Base-by-base conservation (phyloP, 148 eudicot genomes). In the Camellia granthamiana region DNA sequence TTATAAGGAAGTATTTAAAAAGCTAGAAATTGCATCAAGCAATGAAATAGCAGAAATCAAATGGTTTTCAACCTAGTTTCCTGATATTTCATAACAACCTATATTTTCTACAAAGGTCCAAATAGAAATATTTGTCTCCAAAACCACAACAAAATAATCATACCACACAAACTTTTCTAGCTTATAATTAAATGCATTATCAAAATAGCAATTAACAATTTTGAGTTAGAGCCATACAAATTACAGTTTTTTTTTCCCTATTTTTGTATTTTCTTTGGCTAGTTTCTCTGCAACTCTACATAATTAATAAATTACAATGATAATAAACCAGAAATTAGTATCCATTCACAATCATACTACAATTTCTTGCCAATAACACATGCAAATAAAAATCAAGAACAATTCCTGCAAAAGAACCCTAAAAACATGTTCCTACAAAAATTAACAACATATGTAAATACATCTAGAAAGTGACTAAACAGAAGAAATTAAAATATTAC, bases 401-500 rank as follows among this genome's bases (percentile, higher is more conserved):
- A 69, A 41, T 56, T 70, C 23, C 47, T 58, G 15, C 14, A 70
- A 15, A 6, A 79, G 38, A 30, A 1, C 46, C 58, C 76, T 56
- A 44, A 70, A 62, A 69, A 1, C 15, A 18, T 78, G 75, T 56
- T 51, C 79, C 47, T 23, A 30, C 5, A 64, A 76, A 16, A 21
- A 77, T 62, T 6, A 18, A 72, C 12, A 30, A 30, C 38, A 30
- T 30, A 7, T 64, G 43, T 13, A 72, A 47, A n/a, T 72, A 13
- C 51, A 18, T 8, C 10, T 15, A 58, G 21, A 66, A 15, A 62
- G 19, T 42, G 58, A 0, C 10, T 18, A 43, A 7, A 63, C 18
- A 9, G 9, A 52, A 30, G 47, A 5, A 55, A 65, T 10, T 10
- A 56, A 58, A 5, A 58, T 13, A 46, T 59, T 85, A 87, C 89